These are phyloP conservation scores for Globisporangium nagaii DNA, from an alignment of 352 stramenopile genomes.

Conservation along the genomic window DNA sequence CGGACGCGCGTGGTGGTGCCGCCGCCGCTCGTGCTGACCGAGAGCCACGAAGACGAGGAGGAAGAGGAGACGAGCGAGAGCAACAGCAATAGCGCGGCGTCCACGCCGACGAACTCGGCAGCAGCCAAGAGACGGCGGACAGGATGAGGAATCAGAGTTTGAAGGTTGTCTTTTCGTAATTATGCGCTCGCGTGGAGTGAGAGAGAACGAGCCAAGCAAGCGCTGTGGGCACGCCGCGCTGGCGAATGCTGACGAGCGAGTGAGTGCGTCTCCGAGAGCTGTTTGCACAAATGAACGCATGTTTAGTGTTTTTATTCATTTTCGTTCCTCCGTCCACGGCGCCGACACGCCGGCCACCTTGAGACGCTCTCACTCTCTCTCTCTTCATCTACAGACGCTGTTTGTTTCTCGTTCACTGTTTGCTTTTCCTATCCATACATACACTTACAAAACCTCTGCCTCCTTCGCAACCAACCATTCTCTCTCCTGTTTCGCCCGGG, in stretches of 20 bases:
- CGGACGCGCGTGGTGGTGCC: constrained; percentile 12
- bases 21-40: constrained; percentile 7
- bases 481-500: neutral
- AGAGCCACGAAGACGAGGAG: constrained; percentile 8
- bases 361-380: neutral
- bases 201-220: too few relatives aligned
- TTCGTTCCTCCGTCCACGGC: too few relatives aligned
- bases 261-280: too few relatives aligned
- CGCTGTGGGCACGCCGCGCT: too few relatives aligned
- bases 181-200: neutral
- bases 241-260: too few relatives aligned
- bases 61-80: constrained; percentile 20
- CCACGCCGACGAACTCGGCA: constrained; percentile 12
- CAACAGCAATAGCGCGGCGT: constrained; percentile 20
- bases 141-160: neutral
- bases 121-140: constrained; percentile 12
- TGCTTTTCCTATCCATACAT: constrained; percentile 8
- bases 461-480: neutral
- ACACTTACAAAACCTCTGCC: constrained; percentile 5
- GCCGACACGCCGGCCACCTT: too few relatives aligned
- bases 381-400: too few relatives aligned
- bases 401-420: neutral
- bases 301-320: neutral
- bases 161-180: neutral
- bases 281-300: too few relatives aligned